Percentiles rank a stretch among this genome's conserved stretches.
These are phyloP conservation scores for Solanum bulbocastanum DNA, from an alignment of 257 asterid species.

Conservation along the genomic window DNA sequence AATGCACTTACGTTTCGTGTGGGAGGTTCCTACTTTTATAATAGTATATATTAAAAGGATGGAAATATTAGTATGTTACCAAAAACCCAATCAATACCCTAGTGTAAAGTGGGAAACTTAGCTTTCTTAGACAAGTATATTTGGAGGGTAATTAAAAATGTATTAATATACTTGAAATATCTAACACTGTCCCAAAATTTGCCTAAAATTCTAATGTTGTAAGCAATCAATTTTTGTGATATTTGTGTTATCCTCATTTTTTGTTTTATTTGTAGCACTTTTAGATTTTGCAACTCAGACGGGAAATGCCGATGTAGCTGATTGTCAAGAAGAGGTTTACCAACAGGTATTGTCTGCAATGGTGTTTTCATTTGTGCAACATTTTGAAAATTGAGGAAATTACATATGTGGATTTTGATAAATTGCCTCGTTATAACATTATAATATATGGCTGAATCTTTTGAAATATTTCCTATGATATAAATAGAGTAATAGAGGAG, in stretches of 20 bases:
- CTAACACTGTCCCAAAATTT: background rate
- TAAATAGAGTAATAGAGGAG: background rate
- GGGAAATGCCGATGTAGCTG: slow-evolving; percentile 49
- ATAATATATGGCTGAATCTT: background rate
- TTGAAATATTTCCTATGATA: background rate
- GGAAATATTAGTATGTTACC: background rate
- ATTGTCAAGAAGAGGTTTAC: slow-evolving; percentile 84
- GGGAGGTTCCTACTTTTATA: background rate
- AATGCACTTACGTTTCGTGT: background rate
- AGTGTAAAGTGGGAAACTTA: background rate
- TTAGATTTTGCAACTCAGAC: slow-evolving; percentile 65
- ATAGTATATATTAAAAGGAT: background rate
- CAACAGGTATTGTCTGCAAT: slow-evolving; percentile 36
- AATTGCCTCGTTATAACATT: background rate
- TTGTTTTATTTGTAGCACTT: slow-evolving; percentile 29
- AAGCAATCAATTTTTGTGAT: background rate
- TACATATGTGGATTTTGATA: background rate
- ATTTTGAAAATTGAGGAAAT: background rate
- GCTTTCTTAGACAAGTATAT: background rate
- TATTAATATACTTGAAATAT: background rate
- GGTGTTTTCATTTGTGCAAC: background rate
- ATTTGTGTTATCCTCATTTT: background rate
- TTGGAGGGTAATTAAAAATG: background rate
- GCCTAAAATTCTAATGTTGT: background rate
- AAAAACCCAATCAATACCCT: background rate